Evolutionary conservation across 2,329 filamentous ascomycete genomes (phyloP), one percentile per base, ranked within the genome.

Genomic region (Gaeumannomyces sp.): DNA sequence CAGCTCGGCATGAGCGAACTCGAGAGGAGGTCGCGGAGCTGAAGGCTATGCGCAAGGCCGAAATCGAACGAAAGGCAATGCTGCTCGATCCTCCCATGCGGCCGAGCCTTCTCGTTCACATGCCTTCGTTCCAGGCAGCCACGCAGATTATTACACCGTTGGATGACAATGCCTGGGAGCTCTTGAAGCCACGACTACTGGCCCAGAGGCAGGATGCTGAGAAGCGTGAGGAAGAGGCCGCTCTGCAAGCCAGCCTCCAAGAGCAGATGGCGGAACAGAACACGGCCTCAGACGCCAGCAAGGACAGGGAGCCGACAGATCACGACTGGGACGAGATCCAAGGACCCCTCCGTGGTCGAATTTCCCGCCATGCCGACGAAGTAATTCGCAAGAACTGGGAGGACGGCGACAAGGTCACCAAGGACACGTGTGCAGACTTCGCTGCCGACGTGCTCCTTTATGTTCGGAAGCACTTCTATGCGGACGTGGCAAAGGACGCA

Each of bases 51-150:
- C 83, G 89, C 67, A 85, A 84, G 72, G 79, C 81, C 19, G 90
- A 92, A 69, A 93, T 94, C 71, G 89, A 93, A 73, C 83, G 83
- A 63, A 85, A 89, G 33, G 91, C 89, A 71, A 76, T 84, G 73
- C 79, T 83, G 61, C 80, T 94, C 61, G 76, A 87, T 38, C 90
- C 90, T 31, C 88, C 90, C 1, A 78, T 94, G 65, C 77, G 79
- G 61, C 76, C 86, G 56, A 81, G 80, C 68, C 80, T 90, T 58
- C 79, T 93, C 65, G 82, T 83, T 64, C 87, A 89, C 71, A 90
- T 92, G 75, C 83, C 89, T 60, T 87, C 89, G 1, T 94, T 92
- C 73, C 85, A 89, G 71, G 89, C 89, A 53, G 88, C 91, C 35
- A 83, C 90, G 60, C 85, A 91, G 68, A 89, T 92, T 53, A 84